Base-by-base conservation (phyloP, 2,329 filamentous ascomycete species). In the Neophaeococcomyces aloes region DNA sequence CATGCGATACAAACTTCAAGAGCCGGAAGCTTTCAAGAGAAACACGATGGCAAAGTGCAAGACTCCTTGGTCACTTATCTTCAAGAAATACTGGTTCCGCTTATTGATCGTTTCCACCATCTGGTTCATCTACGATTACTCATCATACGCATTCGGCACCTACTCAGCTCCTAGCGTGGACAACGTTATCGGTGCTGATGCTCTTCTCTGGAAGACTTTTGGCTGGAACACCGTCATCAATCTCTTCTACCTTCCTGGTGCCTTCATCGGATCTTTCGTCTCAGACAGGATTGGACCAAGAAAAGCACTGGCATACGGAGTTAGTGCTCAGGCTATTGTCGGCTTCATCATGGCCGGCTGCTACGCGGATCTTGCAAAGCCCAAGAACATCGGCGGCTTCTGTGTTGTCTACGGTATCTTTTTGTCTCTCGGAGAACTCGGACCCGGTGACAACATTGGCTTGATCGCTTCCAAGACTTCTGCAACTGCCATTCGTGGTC, bases 181-280 rank as follows among this genome's bases (percentile, higher is more conserved):
- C 1, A 59, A 68, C 1, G 89, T 94, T 56, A 66, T 93, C 0
- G 75, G 76, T 7, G 57, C 69, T 0, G 55, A 60, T 3, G 70
- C 76, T 0, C 74, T 81, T 0, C 67, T 94, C 1, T 89, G 85
- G 57, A 83, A 82, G 49, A 67, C 79, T 8, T 88, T 94, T 48
- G 88, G 86, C 31, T 94, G 86, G 86, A 87, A 86, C 59, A 86
- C 83, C 0, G 74, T 94, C 32, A 78, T 93, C 67, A 94, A 91
- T 61, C 67, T 86, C 49, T 94, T 94, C 63, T 93, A 93, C 62
- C 74, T 94, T 38, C 87, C 86, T 0, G 88, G 88, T 1, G 84
- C 85, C 18, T 69, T 88, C 41, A 63, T 83, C 3, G 88, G 88
- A 15, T 83, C 85, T 0, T 83, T 83, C 44, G 67, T 83, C 5